Evolutionary conservation across 345 rosid species (phyloP).

Genomic region (Noccaea caerulescens): DNA sequence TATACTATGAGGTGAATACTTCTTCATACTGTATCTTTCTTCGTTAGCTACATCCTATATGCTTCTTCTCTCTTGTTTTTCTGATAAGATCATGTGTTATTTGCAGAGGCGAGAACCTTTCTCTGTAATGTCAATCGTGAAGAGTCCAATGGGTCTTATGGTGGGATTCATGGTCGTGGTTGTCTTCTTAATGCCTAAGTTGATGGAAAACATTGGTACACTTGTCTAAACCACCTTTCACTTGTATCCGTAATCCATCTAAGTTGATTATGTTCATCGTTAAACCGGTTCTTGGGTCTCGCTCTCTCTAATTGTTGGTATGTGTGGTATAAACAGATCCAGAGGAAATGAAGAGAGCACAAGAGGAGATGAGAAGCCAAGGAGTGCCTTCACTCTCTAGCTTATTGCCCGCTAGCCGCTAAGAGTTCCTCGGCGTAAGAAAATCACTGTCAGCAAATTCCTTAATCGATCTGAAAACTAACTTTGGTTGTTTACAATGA

Average conservation of each 20-base stretch:
- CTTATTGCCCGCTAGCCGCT: conserved; percentile 62
- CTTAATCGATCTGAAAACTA: conserved; percentile 13
- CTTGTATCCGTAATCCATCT: conserved; percentile 22
- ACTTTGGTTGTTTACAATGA: conserved; percentile 16
- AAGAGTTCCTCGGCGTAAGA: conserved; percentile 22
- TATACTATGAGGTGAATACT: conserved; percentile 78
- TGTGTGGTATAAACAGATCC: conserved; percentile 64
- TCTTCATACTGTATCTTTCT: conserved; percentile 1
- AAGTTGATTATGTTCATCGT: conserved; percentile 9
- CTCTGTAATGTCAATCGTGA: conserved; percentile 74
- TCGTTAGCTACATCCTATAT: conserved; percentile 18
- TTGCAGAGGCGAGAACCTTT: conserved; percentile 91
- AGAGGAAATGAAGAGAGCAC: conserved; percentile 89
- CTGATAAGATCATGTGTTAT: conserved; percentile 17
- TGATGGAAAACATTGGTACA: conserved; percentile 93
- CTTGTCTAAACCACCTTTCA: conserved; percentile 3
- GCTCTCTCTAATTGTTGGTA: conserved; percentile 19
- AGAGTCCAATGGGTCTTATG: conserved; percentile 99
- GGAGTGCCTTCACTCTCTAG: conserved; percentile 89
- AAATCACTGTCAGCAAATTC: neutral
- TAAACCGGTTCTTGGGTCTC: neutral
- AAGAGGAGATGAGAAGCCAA: conserved; percentile 94
- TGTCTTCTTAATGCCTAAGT: conserved; percentile 91
- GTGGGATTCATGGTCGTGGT: conserved; percentile 94
- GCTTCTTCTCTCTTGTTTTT: conserved; percentile 31